Evolutionary conservation across 129 eudicot genomes (phyloP).

Genomic region (Flaveria sonorensis): DNA sequence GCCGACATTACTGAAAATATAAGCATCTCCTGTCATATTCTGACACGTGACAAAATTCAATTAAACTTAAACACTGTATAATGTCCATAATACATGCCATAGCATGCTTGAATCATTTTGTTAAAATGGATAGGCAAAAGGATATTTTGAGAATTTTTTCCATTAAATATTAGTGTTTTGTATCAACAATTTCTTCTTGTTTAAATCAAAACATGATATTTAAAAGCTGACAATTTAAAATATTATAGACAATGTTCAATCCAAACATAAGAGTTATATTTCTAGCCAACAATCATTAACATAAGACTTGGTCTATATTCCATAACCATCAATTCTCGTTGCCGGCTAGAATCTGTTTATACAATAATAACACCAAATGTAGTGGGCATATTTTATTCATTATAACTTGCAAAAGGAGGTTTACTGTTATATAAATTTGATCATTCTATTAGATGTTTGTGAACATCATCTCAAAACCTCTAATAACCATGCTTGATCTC

Average conservation of each 20-base stretch:
- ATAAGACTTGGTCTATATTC: slow-evolving; percentile 26
- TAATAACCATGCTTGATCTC: slow-evolving; percentile 28
- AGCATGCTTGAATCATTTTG: too few relatives aligned
- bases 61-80: too few relatives aligned
- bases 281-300: slow-evolving; percentile 20
- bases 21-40: too few relatives aligned
- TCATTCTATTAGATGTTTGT: background rate
- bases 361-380: slow-evolving; percentile 14
- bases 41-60: too few relatives aligned
- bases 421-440: slow-evolving; percentile 19
- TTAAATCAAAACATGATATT: too few relatives aligned
- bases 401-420: slow-evolving; percentile 1
- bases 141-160: too few relatives aligned
- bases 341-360: slow-evolving; percentile 27
- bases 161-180: too few relatives aligned
- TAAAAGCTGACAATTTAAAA: too few relatives aligned
- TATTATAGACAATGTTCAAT: background rate
- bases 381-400: slow-evolving; percentile 5
- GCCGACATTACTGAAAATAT: too few relatives aligned
- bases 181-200: too few relatives aligned
- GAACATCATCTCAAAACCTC: slow-evolving; percentile 11
- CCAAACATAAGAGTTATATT: slow-evolving; percentile 18
- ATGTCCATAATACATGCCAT: too few relatives aligned
- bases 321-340: slow-evolving; percentile 23
- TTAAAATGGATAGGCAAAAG: too few relatives aligned